Evolutionary conservation across 148 eudicot genomes (phyloP).

Genomic region (Chenopodium formosanum): DNA sequence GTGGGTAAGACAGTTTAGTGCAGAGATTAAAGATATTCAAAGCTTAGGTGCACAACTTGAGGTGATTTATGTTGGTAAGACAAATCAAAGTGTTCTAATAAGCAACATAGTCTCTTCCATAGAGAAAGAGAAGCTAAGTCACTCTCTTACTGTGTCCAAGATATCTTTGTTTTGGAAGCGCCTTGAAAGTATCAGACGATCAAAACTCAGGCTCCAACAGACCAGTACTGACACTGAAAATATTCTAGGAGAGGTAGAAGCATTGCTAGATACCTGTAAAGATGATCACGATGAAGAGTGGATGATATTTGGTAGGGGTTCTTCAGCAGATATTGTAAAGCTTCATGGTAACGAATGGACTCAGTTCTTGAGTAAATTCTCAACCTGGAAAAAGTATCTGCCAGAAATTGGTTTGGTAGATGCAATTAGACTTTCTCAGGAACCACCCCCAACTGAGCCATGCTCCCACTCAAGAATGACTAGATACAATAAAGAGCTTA

Average conservation of each 20-base stretch:
- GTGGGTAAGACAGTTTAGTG: slow-evolving; percentile 55
- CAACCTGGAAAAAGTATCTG: slow-evolving; percentile 38
- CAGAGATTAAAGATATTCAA: slow-evolving; percentile 33
- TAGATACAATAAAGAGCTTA: slow-evolving; percentile 39
- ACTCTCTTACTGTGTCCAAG: slow-evolving; percentile 33
- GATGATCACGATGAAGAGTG: slow-evolving; percentile 36
- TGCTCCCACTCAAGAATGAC: slow-evolving; percentile 40
- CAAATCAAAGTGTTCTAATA: slow-evolving; percentile 27
- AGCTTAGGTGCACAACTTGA: slow-evolving; percentile 40
- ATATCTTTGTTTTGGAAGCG: slow-evolving; percentile 57
- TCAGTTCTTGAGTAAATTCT: slow-evolving; percentile 29
- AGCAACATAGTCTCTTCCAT: slow-evolving; percentile 33
- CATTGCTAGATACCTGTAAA: slow-evolving; percentile 33
- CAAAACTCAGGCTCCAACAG: slow-evolving; percentile 31
- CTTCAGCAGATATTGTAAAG: slow-evolving; percentile 36
- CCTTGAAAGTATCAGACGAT: slow-evolving; percentile 53
- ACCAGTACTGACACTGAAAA: slow-evolving; percentile 26
- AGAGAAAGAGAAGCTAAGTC: slow-evolving; percentile 36
- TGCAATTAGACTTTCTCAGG: slow-evolving; percentile 44
- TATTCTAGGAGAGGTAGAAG: slow-evolving; percentile 33
- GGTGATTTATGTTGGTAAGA: slow-evolving; percentile 54
- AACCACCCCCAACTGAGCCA: slow-evolving; percentile 30
- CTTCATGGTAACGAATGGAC: slow-evolving; percentile 36
- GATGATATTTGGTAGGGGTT: slow-evolving; percentile 52
- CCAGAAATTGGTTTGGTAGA: slow-evolving; percentile 42